Evolutionary conservation across 495 filamentous ascomycete genomes (phyloP).

Genomic region (Penicillium goetzii): DNA sequence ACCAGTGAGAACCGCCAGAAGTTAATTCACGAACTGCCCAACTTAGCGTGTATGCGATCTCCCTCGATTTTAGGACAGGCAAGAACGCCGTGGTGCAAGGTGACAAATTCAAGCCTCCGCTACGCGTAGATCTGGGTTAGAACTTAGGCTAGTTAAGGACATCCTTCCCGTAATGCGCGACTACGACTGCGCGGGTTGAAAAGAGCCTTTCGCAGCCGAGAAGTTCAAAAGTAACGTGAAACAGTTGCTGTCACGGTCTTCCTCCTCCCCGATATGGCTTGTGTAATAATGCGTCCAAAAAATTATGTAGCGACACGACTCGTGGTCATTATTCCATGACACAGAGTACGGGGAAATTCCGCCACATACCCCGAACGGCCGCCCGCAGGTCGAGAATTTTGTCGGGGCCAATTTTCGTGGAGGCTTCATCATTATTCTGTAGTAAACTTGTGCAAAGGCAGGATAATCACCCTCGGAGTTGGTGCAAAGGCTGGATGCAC

Average conservation of each 20-base stretch:
- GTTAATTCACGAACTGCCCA: neutral
- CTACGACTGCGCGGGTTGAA: neutral
- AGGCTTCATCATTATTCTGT: neutral
- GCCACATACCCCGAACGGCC: neutral
- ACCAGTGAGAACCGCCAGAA: neutral
- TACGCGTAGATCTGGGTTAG: neutral
- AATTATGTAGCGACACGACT: neutral
- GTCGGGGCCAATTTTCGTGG: neutral
- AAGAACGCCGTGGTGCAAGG: neutral
- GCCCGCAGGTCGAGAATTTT: neutral
- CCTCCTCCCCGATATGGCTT: neutral
- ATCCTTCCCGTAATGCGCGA: neutral
- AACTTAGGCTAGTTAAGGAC: neutral
- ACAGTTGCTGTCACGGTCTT: neutral
- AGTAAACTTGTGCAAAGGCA: neutral
- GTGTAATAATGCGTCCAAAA: neutral
- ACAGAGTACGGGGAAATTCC: conserved; percentile 9
- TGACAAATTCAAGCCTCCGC: neutral
- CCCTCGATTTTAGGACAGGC: neutral
- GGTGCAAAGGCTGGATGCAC: neutral
- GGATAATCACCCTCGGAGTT: neutral
- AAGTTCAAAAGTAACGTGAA: neutral
- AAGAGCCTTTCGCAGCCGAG: neutral
- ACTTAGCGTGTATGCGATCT: neutral
- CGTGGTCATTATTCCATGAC: conserved; percentile 6